These are phyloP conservation scores for Cystofilobasidium ferigula DNA, from an alignment of 768 basidiomycete species.

Conservation along the genomic window DNA sequence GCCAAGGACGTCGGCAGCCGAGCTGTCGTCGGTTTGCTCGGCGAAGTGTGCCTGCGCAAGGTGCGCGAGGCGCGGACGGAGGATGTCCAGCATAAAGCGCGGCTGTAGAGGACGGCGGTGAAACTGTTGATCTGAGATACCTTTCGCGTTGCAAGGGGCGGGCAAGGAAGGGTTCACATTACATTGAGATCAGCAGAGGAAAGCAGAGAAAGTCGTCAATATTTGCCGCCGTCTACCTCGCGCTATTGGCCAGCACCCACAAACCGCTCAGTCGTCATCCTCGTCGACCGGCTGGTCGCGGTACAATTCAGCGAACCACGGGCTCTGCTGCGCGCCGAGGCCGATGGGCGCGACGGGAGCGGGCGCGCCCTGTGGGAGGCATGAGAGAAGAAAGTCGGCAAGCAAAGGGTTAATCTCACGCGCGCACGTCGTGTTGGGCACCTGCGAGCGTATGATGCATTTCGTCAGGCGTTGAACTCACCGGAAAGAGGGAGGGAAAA, in stretches of 20 bases:
- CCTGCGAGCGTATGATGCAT: not conserved
- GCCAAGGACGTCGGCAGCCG: not conserved
- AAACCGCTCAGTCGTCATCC: not conserved
- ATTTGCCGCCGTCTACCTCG: too few relatives aligned
- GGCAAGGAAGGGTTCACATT: too few relatives aligned
- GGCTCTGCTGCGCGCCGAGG: slow-evolving; percentile 2
- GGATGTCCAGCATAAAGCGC: not conserved
- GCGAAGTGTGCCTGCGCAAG: not conserved
- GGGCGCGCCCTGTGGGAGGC: not conserved
- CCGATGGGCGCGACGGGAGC: not conserved
- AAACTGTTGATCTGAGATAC: too few relatives aligned
- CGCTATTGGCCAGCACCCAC: too few relatives aligned
- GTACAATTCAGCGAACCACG: not conserved
- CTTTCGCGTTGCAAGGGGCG: too few relatives aligned
- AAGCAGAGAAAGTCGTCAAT: too few relatives aligned
- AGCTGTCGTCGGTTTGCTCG: not conserved
- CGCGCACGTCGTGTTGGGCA: not conserved
- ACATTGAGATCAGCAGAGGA: too few relatives aligned
- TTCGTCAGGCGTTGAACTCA: not conserved
- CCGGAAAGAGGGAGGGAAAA: not conserved
- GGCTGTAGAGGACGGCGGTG: too few relatives aligned
- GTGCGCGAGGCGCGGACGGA: not conserved
- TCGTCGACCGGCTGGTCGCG: not conserved
- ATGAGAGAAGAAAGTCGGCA: not conserved
- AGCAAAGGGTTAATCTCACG: not conserved